These are phyloP conservation scores for Penicillium psychrosexuale DNA, from an alignment of 2,329 filamentous ascomycete species.

Conservation along the genomic window DNA sequence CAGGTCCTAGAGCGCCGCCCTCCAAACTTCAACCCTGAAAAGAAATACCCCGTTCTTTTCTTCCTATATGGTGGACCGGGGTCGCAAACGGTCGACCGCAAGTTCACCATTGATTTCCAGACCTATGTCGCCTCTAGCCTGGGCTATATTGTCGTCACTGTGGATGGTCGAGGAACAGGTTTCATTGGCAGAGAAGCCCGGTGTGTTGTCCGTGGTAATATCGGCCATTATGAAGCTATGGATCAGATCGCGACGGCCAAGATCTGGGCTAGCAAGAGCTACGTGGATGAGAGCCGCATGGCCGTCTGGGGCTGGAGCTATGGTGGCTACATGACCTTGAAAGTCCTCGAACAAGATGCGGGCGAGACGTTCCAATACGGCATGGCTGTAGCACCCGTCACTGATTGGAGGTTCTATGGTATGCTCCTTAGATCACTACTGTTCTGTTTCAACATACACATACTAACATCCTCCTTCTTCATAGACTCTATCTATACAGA, in stretches of 20 bases:
- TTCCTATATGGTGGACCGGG: conserved; percentile 90
- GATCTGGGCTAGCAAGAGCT: conserved; percentile 74
- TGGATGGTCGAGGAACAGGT: conserved; percentile 90
- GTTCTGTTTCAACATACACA: background rate
- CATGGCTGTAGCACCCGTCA: conserved; percentile 98
- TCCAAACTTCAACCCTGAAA: conserved; percentile 78
- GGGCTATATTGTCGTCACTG: conserved; percentile 90
- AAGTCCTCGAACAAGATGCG: conserved; percentile 87
- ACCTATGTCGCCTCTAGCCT: conserved; percentile 79
- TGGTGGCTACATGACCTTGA: conserved; percentile 91
- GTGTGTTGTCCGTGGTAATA: conserved; percentile 74
- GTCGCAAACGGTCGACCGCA: conserved; percentile 82
- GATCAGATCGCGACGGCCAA: conserved; percentile 92
- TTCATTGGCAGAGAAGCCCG: conserved; percentile 82
- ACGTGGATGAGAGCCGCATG: conserved; percentile 77
- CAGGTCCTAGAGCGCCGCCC: conserved; percentile 81
- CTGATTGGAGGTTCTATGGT: conserved; percentile 91
- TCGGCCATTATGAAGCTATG: conserved; percentile 78
- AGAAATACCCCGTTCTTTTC: conserved; percentile 91
- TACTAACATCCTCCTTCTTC: background rate
- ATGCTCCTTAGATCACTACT: conserved; percentile 11
- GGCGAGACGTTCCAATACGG: conserved; percentile 91
- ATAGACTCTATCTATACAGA: conserved; percentile 40
- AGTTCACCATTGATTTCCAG: conserved; percentile 83
- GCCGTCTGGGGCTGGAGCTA: conserved; percentile 99